phyloP scores from a whole-genome alignment of 2,329 filamentous ascomycete genomes.

The Polytolypa hystricis region DNA sequence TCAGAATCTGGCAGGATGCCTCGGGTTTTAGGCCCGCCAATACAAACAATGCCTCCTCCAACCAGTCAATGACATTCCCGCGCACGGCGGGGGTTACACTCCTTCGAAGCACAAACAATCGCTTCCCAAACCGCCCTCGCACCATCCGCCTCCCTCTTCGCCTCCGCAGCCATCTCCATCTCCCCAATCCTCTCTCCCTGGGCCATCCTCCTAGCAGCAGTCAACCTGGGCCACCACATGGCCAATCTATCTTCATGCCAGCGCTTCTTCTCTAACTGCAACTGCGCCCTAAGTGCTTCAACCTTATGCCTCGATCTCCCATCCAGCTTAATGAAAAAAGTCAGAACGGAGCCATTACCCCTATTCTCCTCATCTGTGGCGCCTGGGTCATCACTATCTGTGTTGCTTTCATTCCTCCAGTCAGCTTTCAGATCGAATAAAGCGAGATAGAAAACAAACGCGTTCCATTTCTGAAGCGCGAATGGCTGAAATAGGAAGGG shows the following conservation, averaged over 20 bases:
- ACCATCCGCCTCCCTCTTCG: constrained; percentile 7
- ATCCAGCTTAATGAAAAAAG: constrained; percentile 7
- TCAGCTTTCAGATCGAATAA: constrained; percentile 7
- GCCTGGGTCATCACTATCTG: too few species aligned
- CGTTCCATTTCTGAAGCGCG: constrained; percentile 12
- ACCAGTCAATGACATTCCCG: too few species aligned
- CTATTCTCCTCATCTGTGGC: too few species aligned
- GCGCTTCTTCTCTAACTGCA: constrained; percentile 10
- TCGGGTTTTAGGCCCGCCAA: background rate
- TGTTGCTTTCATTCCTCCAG: too few species aligned
- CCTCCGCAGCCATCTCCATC: background rate
- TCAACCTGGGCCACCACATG: too few species aligned
- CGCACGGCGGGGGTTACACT: too few species aligned
- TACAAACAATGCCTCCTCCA: background rate
- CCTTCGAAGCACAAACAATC: constrained; percentile 7
- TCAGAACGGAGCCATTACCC: constrained; percentile 2
- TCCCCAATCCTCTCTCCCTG: too few species aligned
- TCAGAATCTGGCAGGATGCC: background rate
- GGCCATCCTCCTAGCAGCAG: too few species aligned
- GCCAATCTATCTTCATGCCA: constrained; percentile 11
- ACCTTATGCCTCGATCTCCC: constrained; percentile 4
- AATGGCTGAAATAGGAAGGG: constrained; percentile 5
- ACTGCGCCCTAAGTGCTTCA: constrained; percentile 6
- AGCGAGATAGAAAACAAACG: constrained; percentile 10
- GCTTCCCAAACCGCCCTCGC: constrained; percentile 12